Base-by-base conservation (phyloP, 2,329 filamentous ascomycete species). In the Taxawa tesnikishii region DNA sequence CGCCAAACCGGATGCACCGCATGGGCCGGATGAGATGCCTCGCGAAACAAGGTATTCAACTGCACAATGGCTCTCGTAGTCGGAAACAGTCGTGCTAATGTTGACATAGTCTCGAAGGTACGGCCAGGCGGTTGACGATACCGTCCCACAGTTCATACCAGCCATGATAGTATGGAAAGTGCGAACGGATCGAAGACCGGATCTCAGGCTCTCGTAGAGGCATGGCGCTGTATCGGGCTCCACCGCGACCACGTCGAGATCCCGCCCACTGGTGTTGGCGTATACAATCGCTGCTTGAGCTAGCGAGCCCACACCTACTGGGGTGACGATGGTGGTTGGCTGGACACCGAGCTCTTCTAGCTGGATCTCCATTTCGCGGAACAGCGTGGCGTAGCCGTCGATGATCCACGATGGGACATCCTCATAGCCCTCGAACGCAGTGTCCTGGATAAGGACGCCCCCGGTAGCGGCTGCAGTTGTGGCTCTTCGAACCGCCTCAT, bases 351-450 rank as follows among this genome's bases (percentile, higher is more conserved):
- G 11, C 0, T 55, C 53, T 0, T 62, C 47, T 7, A 78, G 47
- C 46, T 87, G 79, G 13, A 60, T 49, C 29, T 84, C 78, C 0
- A 73, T 60, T 47, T 90, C 83, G 3, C 55, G 50, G 39, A 87
- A 59, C 68, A 87, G 77, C 0, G 80, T 84, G 4, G 63, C 64
- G 45, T 88, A 90, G 0, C 83, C 83, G 38, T 88, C 74, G 0
- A 84, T 77, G 14, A 87, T 79, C 74, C 78, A 85, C 52, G 70
- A 28, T 0, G 81, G 79, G 4, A 84, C 68, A 24, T 73, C 61
- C 28, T 75, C 67, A 43, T 81, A 83, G 2, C 70, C 75, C 0
- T 68, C 63, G 44, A 79, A 80, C 0, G 74, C 68, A 6, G 70
- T 76, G 45, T 88, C 83, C 46, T 81, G 70, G 1, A 87, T 64